phyloP scores from a whole-genome alignment of 208 protist species.

The Kentomonas sorsogonicus region DNA sequence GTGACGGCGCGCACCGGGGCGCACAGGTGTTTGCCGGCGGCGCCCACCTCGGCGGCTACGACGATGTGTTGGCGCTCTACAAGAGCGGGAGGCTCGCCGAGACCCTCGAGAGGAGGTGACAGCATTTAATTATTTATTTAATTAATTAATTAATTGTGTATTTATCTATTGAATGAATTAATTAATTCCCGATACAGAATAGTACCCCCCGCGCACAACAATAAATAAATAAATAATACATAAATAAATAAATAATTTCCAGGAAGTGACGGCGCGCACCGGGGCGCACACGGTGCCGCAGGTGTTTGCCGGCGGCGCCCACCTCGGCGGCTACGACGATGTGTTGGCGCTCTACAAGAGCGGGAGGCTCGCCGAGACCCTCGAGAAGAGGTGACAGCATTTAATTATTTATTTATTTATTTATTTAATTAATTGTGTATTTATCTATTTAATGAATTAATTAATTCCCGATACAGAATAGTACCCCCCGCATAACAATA shows the following conservation, averaged over 20 bases:
- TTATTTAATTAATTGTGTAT: too few relatives aligned
- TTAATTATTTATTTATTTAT: background rate
- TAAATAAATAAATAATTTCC: too few relatives aligned
- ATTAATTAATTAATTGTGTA: too few relatives aligned
- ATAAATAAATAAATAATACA: background rate
- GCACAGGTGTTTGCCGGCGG: conserved; percentile 75
- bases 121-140: background rate
- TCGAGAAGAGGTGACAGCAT: conserved; percentile 31
- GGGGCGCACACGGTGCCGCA: conserved; percentile 80
- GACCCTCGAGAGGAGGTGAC: conserved; percentile 46
- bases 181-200: too few relatives aligned
- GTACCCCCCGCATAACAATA: too few relatives aligned
- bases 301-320: conserved; percentile 75
- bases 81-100: conserved; percentile 43
- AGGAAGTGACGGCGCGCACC: conserved; percentile 63
- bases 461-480: too few relatives aligned
- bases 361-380: conserved; percentile 39
- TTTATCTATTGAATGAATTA: too few relatives aligned
- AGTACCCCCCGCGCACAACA: too few relatives aligned
- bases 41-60: conserved; percentile 83
- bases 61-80: conserved; percentile 74
- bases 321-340: conserved; percentile 83
- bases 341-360: conserved; percentile 63
- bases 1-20: conserved; percentile 59
- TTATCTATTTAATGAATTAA: too few relatives aligned